Percentiles rank a stretch among this genome's conserved stretches.
Evolutionary conservation across 148 eudicot genomes (phyloP).

Genomic region (Amaranthus hypochondriacus): DNA sequence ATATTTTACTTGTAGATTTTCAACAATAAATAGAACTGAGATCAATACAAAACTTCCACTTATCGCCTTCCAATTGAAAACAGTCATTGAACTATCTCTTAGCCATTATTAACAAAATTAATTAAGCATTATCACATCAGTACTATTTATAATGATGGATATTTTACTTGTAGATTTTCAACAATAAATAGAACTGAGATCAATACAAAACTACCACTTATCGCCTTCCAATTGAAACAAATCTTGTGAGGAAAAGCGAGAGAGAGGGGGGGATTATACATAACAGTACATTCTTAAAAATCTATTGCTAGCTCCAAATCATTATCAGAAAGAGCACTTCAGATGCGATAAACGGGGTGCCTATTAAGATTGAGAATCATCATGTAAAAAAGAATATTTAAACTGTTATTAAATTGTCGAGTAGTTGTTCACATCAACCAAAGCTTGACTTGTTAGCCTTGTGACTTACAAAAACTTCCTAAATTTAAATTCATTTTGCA

Average conservation of each 20-base stretch:
- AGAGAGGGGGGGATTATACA: neutral
- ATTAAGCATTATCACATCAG: no score
- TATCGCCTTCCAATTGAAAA: neutral
- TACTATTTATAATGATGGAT: no score
- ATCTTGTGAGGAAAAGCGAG: neutral
- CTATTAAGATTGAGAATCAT: no score
- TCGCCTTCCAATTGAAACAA: neutral
- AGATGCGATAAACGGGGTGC: no score
- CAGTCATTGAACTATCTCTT: slow-evolving; percentile 7
- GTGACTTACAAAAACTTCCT: no score
- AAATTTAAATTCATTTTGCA: no score
- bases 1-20: neutral
- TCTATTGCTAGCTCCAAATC: neutral
- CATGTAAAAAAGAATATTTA: no score
- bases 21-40: neutral
- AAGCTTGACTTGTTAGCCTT: no score
- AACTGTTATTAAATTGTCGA: no score
- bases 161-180: neutral
- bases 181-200: neutral
- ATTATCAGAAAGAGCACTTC: no score
- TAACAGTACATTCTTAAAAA: neutral
- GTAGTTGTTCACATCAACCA: no score
- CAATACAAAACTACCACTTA: neutral
- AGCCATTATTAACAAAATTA: slow-evolving; percentile 6
- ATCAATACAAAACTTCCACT: neutral